Conservation (phyloP, 352 stramenopile species). For the Phytophthora pini region DNA sequence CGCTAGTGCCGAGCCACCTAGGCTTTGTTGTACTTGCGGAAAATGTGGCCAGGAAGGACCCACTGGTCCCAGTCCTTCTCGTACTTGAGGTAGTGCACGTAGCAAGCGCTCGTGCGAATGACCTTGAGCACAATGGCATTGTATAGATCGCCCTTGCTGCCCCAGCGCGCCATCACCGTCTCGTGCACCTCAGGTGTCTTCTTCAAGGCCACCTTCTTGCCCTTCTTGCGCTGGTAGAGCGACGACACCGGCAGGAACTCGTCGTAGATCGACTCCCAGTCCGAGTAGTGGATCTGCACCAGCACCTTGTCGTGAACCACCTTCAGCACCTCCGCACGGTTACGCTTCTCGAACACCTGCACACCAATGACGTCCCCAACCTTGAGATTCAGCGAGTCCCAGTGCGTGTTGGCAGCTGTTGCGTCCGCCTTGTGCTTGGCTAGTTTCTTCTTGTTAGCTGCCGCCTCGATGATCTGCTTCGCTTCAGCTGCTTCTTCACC, state of each 20-base stretch:
- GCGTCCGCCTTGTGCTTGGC: conserved; percentile 27
- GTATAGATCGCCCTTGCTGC: conserved; percentile 73
- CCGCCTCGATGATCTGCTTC: conserved; percentile 38
- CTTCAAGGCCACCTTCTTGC: conserved; percentile 61
- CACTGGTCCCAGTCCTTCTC: conserved; percentile 89
- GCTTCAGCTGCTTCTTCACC: conserved; percentile 35
- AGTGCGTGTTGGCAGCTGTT: conserved; percentile 52
- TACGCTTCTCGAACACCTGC: conserved; percentile 80
- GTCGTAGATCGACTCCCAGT: conserved; percentile 87
- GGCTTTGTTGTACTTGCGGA: conserved; percentile 66
- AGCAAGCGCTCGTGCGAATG: conserved; percentile 75
- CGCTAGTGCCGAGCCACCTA: conserved; percentile 3
- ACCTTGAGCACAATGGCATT: conserved; percentile 84
- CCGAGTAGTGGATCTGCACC: conserved; percentile 80
- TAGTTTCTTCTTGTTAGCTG: conserved; percentile 32
- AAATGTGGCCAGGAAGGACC: conserved; percentile 81
- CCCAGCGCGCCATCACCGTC: conserved; percentile 77
- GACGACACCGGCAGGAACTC: conserved; percentile 72
- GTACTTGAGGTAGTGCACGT: conserved; percentile 87
- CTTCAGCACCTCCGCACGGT: conserved; percentile 68
- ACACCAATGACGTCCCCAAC: conserved; percentile 75
- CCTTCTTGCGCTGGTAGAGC: conserved; percentile 64
- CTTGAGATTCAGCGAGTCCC: conserved; percentile 65
- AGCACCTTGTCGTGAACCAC: conserved; percentile 75
- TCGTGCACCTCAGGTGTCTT: conserved; percentile 76